Conservation (phyloP, 2,329 filamentous ascomycete genomes). For the Colletotrichum coccodes region DNA sequence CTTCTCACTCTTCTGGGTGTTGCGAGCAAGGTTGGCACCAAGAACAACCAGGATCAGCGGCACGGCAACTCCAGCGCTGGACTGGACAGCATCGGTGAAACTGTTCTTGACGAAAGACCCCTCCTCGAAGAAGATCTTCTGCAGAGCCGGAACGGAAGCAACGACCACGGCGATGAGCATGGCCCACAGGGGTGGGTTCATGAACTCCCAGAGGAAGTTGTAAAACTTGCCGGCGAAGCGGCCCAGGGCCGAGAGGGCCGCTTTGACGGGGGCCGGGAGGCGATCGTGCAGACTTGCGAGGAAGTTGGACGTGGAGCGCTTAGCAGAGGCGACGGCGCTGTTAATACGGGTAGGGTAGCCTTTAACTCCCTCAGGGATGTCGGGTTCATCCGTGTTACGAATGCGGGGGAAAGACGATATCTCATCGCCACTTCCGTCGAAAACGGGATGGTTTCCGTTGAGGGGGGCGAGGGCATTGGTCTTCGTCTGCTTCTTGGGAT, state of each 20-base stretch:
- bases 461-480: constrained; percentile 36
- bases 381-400: constrained; percentile 52
- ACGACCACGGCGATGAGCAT: constrained; percentile 94
- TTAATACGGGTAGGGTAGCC: constrained; percentile 52
- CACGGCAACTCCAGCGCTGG: constrained; percentile 90
- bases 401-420: constrained; percentile 73
- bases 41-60: constrained; percentile 95
- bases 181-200: constrained; percentile 98
- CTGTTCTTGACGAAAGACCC: constrained; percentile 94
- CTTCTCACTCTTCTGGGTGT: constrained; percentile 79
- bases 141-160: constrained; percentile 85
- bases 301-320: constrained; percentile 36
- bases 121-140: constrained; percentile 86
- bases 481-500: constrained; percentile 39
- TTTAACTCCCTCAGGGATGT: constrained; percentile 51
- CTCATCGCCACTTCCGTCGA: constrained; percentile 52
- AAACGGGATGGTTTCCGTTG: constrained; percentile 41
- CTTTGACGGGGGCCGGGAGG: constrained; percentile 56
- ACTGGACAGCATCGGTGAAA: constrained; percentile 85
- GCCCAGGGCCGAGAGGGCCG: constrained; percentile 41
- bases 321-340: constrained; percentile 38
- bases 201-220: constrained; percentile 86
- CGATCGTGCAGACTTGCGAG: constrained; percentile 42
- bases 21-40: constrained; percentile 92
- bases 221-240: constrained; percentile 58